These are phyloP conservation scores for Castanea crenata DNA, from an alignment of 306 rosid species.

Conservation along the genomic window DNA sequence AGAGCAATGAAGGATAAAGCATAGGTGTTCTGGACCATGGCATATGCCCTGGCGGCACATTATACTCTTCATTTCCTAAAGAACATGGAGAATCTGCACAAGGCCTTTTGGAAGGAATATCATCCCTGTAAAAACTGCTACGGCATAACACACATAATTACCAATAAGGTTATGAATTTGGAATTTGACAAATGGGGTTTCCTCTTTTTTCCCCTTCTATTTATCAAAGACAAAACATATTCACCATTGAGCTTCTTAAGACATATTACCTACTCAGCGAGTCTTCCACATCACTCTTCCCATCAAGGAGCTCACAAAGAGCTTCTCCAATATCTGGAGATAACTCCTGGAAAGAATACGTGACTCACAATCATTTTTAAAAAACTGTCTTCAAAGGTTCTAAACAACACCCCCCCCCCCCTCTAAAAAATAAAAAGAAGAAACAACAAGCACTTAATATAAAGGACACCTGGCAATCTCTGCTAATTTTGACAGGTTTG, in stretches of 20 bases:
- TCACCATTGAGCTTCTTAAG: conserved; percentile 16
- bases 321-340: conserved; percentile 74
- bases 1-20: conserved; percentile 43
- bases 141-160: conserved; percentile 29
- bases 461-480: conserved; percentile 73
- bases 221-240: neutral
- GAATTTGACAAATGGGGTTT: neutral
- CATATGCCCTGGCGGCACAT: conserved; percentile 29
- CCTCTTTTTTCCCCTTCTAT: neutral
- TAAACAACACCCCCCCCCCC: neutral
- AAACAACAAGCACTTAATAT: conserved; percentile 1
- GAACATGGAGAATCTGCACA: conserved; percentile 43
- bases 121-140: conserved; percentile 42
- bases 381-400: conserved; percentile 11
- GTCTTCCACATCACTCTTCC: conserved; percentile 34
- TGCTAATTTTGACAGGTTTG: conserved; percentile 87
- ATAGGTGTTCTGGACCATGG: conserved; percentile 58
- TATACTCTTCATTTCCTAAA: conserved; percentile 41
- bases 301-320: conserved; percentile 77
- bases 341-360: conserved; percentile 55
- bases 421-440: neutral
- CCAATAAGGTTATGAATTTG: conserved; percentile 16
- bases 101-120: conserved; percentile 43
- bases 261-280: conserved; percentile 40
- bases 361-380: conserved; percentile 21